Evolutionary conservation across 306 rosid genomes (phyloP).

Genomic region (Luffa aegyptiaca): DNA sequence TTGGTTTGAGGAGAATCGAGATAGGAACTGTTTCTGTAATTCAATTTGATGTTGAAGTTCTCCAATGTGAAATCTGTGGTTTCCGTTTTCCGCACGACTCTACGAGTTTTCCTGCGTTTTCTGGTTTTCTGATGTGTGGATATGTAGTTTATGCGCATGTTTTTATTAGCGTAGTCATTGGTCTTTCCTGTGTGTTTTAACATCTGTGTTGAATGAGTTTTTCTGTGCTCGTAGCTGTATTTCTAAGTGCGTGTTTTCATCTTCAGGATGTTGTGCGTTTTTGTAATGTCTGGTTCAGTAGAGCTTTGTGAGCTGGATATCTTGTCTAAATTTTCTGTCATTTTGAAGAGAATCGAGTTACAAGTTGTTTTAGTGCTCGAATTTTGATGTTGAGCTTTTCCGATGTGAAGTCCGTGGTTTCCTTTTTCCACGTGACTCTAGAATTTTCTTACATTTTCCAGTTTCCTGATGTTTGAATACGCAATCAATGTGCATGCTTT

Average conservation of each 20-base stretch:
- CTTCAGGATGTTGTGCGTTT: neutral
- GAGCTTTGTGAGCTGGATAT: neutral
- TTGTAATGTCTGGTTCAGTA: neutral
- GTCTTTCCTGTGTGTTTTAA: neutral
- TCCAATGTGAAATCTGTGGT: neutral
- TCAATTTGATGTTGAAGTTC: neutral
- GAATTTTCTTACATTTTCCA: neutral
- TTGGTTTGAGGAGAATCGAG: neutral
- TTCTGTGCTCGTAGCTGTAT: neutral
- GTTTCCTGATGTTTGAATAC: neutral
- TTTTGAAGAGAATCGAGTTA: neutral
- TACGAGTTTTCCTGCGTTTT: neutral
- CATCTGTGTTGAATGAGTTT: too few relatives aligned
- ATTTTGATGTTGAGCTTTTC: neutral
- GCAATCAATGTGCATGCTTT: neutral
- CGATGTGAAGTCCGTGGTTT: neutral
- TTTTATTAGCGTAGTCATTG: neutral
- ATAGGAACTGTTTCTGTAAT: neutral
- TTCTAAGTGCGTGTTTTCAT: neutral
- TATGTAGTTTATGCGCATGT: neutral
- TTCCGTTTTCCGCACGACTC: neutral
- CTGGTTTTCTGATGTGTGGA: neutral
- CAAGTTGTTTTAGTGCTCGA: neutral
- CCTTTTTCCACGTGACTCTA: neutral
- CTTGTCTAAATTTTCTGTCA: neutral